Evolutionary conservation across 352 stramenopile genomes (phyloP), one percentile per base, ranked within the genome.

Genomic region (Phytopythium oedochilum): DNA sequence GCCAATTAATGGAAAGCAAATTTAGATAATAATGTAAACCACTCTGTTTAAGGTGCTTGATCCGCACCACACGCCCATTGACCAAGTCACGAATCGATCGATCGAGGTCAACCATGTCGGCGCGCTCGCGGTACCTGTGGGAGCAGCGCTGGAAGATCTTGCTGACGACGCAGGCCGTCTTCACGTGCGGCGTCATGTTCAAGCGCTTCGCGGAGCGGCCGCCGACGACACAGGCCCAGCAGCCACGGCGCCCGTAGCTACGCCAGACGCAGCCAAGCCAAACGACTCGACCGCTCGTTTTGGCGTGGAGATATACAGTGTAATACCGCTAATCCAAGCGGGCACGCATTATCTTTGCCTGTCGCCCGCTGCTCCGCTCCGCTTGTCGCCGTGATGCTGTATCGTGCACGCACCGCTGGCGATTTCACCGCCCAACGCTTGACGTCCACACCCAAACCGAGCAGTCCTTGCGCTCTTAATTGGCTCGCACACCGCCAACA

Each of bases 81-180:
- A 23, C 2, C 23, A 28, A 15, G 17, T 35, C 3, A 31, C 8
- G 25, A 23, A 42, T 26, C 18, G 38, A 23, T 44, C 38, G 35
- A 53, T 18, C n/a, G n/a, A n/a, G n/a, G n/a, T n/a, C n/a, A n/a
- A n/a, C n/a, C 20, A 71, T 87, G 70, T 75, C 71, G 38, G 64
- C 63, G 56, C 73, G 87, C 56, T 70, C 56, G 25, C 66, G 68
- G 53, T 92, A 83, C 63, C 55, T 92, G 58, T 66, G 76, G 55
- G 61, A 78, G 47, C 72, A 89, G 44, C 76, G 81, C 53, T 92
- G 79, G 78, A 87, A 88, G 65, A 84, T 92, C 43, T 57, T 92
- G 50, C 70, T 92, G 34, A 86, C 75, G 53, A 73, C 78, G 39
- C 81, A 92, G 59, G 71, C 61, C 53, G 75, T 88, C 59, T 86